Evolutionary conservation across 2,329 filamentous ascomycete species (phyloP).

Genomic region (Fusarium goolgardi): DNA sequence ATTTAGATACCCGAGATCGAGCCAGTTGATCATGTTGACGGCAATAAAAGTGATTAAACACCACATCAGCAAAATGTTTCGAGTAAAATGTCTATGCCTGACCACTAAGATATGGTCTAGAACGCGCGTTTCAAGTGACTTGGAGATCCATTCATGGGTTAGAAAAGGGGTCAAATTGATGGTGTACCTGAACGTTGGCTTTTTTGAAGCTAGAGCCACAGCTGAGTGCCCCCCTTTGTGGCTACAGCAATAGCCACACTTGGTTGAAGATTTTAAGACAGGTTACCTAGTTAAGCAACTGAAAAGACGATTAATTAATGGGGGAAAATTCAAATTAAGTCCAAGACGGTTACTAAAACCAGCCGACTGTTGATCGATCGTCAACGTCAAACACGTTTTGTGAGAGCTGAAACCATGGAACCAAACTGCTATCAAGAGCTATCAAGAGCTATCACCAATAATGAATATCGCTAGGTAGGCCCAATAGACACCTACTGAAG

Average conservation of each 20-base stretch:
- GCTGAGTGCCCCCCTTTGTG: conserved; percentile 19
- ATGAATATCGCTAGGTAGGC: conserved; percentile 8
- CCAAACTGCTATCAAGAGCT: conserved; percentile 4
- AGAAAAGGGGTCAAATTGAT: conserved; percentile 35
- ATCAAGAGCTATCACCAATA: conserved; percentile 22
- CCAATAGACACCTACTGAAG: conserved; percentile 31
- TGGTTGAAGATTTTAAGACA: not conserved
- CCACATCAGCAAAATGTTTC: conserved; percentile 4
- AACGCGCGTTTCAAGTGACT: conserved; percentile 29
- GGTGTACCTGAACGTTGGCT: conserved; percentile 22
- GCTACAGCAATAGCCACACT: conserved; percentile 11
- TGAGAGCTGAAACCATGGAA: conserved; percentile 26
- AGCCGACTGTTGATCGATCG: not conserved
- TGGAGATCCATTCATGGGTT: conserved; percentile 13
- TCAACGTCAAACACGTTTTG: conserved; percentile 17
- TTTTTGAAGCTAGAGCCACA: conserved; percentile 36
- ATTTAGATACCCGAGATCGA: conserved; percentile 34
- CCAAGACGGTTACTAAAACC: not conserved
- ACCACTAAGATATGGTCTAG: conserved; percentile 18
- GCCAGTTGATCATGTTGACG: not conserved
- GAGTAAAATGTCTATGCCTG: not conserved
- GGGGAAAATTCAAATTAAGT: not conserved
- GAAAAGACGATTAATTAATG: not conserved
- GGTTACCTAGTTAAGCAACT: no score
- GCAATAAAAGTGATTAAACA: not conserved